Conservation (phyloP, 2,329 filamentous ascomycete species). For the Xylariaceae sp. region DNA sequence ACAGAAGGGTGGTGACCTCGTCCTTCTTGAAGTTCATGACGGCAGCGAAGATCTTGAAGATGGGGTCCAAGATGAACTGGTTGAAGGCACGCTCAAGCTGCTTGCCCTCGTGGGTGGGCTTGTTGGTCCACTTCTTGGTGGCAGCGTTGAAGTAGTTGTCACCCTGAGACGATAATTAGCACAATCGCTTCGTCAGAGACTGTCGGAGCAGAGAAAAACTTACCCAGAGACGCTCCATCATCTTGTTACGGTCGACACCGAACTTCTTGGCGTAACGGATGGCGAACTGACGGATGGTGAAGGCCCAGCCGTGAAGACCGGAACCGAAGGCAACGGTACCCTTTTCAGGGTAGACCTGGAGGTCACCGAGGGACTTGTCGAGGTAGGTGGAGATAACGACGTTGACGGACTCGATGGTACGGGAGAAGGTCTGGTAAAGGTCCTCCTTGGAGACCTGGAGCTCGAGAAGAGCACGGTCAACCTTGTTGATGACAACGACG, state of each 20-base stretch:
- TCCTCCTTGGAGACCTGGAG: slow-evolving; percentile 98
- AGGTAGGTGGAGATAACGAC: slow-evolving; percentile 99
- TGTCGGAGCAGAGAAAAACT: slow-evolving; percentile 30
- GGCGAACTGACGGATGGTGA: slow-evolving; percentile 98
- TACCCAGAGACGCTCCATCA: slow-evolving; percentile 99
- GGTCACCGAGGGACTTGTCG: slow-evolving; percentile 93
- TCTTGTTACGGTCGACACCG: slow-evolving; percentile 99
- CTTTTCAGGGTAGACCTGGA: slow-evolving; percentile 97
- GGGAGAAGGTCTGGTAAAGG: slow-evolving; percentile 98
- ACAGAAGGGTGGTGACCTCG: slow-evolving; percentile 72
- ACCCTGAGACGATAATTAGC: slow-evolving; percentile 44
- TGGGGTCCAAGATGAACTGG: slow-evolving; percentile 98
- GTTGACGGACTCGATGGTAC: slow-evolving; percentile 99
- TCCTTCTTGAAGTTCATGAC: slow-evolving; percentile 99
- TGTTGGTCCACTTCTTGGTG: slow-evolving; percentile 99
- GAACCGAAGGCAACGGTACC: slow-evolving; percentile 98
- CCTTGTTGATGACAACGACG: slow-evolving; percentile 99
- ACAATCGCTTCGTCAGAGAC: slow-evolving; percentile 22
- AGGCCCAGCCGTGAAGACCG: slow-evolving; percentile 99
- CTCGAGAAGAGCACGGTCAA: slow-evolving; percentile 98
- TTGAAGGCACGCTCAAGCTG: slow-evolving; percentile 96
- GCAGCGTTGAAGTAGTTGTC: slow-evolving; percentile 99
- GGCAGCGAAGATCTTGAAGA: slow-evolving; percentile 96
- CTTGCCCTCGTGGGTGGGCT: slow-evolving; percentile 76
- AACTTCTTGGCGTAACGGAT: slow-evolving; percentile 98